Conservation (phyloP, 495 filamentous ascomycete genomes). For the Talaromyces borbonicus region DNA sequence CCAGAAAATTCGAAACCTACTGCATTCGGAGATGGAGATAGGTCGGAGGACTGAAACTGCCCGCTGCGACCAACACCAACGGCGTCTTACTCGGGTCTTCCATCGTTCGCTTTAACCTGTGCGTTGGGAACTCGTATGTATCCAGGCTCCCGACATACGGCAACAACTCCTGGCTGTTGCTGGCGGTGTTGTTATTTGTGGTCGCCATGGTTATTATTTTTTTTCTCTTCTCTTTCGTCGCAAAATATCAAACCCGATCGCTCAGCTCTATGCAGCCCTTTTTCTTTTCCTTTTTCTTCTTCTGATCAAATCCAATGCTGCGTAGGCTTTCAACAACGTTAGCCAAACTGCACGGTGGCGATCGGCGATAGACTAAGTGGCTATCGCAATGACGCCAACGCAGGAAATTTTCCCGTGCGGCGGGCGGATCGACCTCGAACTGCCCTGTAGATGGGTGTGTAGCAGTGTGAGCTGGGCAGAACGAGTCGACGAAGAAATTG, state of each 20-base stretch:
- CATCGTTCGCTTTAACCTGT: constrained; percentile 61
- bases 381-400: constrained; percentile 2
- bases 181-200: too few species aligned
- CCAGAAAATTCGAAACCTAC: too few species aligned
- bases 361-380: constrained; percentile 3
- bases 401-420: not conserved
- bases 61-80: constrained; percentile 78
- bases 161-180: not conserved
- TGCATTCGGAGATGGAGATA: constrained; percentile 66
- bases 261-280: too few species aligned
- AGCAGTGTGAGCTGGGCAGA: too few species aligned
- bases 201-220: not conserved
- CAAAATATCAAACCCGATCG: too few species aligned
- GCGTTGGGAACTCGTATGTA: constrained; percentile 63
- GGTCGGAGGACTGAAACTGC: constrained; percentile 77
- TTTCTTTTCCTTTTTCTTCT: too few species aligned
- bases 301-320: too few species aligned
- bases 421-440: not conserved
- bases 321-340: not conserved
- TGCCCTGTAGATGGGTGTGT: not conserved
- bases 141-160: constrained; percentile 17
- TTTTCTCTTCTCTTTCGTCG: not conserved
- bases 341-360: not conserved
- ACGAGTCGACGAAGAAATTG: too few species aligned
- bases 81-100: constrained; percentile 61